phyloP scores from a whole-genome alignment of 129 eudicot genomes.

The Daucus carota region DH1_v3.0 NC_030385.2:2179501-2180000 shows the following conservation, averaged over 20 bases:
- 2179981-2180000: constrained; percentile 70
- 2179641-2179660: constrained; percentile 26
- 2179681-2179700: constrained; percentile 28
- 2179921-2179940: not conserved
- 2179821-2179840: not conserved
- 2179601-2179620: constrained; percentile 2
- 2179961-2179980: constrained; percentile 66
- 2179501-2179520: too few species aligned
- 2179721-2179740: not conserved
- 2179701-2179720: constrained; percentile 7
- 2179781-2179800: constrained; percentile 14
- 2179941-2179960: constrained; percentile 47
- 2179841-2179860: not conserved
- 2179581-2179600: too few species aligned
- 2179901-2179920: not conserved
- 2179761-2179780: not conserved
- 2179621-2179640: constrained; percentile 19
- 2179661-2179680: not conserved
- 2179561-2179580: too few species aligned
- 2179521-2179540: too few species aligned
- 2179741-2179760: not conserved
- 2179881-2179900: constrained; percentile 6
- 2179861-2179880: constrained; percentile 52
- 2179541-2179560: too few species aligned
- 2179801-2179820: not conserved